A percentile compares a stretch with the other conserved stretches of the same genome.
Conservation (phyloP, 768 basidiomycete genomes). For the Candolleomyces efflorescens region DNA sequence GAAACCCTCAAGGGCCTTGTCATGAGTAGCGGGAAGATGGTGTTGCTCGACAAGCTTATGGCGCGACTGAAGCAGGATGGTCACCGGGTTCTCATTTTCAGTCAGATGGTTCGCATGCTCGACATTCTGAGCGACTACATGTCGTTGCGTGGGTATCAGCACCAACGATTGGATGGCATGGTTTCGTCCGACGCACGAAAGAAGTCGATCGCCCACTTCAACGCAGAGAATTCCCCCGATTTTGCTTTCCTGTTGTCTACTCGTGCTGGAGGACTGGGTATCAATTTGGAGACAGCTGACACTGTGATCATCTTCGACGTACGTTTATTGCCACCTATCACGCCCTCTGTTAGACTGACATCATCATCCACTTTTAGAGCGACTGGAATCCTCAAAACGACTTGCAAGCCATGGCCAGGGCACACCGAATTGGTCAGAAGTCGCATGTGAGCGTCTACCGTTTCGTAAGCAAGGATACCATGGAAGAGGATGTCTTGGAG, state of each 20-base stretch:
- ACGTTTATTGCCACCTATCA: constrained; percentile 29
- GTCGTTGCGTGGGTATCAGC: constrained; percentile 80
- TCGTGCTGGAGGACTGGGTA: constrained; percentile 94
- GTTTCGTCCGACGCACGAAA: constrained; percentile 91
- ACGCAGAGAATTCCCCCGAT: constrained; percentile 87
- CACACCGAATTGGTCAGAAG: constrained; percentile 98
- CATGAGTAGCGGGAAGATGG: constrained; percentile 99
- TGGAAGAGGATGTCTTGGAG: constrained; percentile 98
- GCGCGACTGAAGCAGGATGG: constrained; percentile 84
- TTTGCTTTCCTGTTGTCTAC: constrained; percentile 97
- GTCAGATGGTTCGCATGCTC: constrained; percentile 98
- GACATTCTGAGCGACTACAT: constrained; percentile 99
- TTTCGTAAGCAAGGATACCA: constrained; percentile 98
- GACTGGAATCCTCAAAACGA: constrained; percentile 99
- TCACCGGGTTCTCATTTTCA: constrained; percentile 97
- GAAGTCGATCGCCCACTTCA: constrained; percentile 96
- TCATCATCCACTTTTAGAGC: constrained; percentile 48
- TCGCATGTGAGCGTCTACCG: constrained; percentile 98
- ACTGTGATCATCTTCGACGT: constrained; percentile 99
- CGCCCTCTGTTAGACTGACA: constrained; percentile 1
- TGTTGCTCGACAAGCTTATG: constrained; percentile 96
- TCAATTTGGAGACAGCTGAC: constrained; percentile 98
- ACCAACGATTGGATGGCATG: constrained; percentile 95
- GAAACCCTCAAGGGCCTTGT: constrained; percentile 94
- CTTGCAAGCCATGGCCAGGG: constrained; percentile 98